Evolutionary conservation across 768 basidiomycete genomes (phyloP), one percentile per base, ranked within the genome.

Genomic region (Gyrodon lividus): DNA sequence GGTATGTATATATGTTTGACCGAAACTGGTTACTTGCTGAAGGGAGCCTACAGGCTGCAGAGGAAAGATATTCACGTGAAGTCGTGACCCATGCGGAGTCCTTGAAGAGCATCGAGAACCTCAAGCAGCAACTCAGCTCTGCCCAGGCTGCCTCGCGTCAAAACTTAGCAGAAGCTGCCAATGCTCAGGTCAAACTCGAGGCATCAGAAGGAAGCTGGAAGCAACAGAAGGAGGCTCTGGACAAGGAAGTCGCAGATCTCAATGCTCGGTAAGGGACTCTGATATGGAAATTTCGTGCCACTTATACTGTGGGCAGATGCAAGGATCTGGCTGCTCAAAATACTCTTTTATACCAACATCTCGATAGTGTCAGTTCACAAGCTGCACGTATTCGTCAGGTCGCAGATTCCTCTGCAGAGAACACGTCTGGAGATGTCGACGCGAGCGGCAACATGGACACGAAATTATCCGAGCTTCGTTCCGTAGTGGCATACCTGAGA

Each of bases 11-110:
- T 52, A 7, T 41, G n/a, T 22, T 23, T 17, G 12, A 7, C 22
- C 20, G 35, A 39, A 23, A 16, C 14, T 16, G n/a, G 14, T 0
- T 13, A 8, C 43, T 19, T 26, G 31, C 43, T 49, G 2, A 63
- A 4, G 2, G 23, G 34, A 10, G 7, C 26, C 30, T 46, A 8
- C 55, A 84, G 80, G 78, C 83, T 57, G 89, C 89, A 5, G 89
- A 94, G 63, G 87, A 89, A 46, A 81, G 85, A 48, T 93, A 93
- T 59, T 79, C 84, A 5, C 78, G 83, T 45, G 92, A 92, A 63
- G 80, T 94, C n/a, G 72, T 94, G 28, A 75, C 88, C 1, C 92
- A 95, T 65, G 92, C 92, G 0, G 91, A 92, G 19, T 79, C 87
- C 0, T 87, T 94, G 75, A 91, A 91, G 70, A 55, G 73, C 12